Evolutionary conservation across 768 basidiomycete genomes (phyloP).

Genomic region (Pleurotus tuber-regium): DNA sequence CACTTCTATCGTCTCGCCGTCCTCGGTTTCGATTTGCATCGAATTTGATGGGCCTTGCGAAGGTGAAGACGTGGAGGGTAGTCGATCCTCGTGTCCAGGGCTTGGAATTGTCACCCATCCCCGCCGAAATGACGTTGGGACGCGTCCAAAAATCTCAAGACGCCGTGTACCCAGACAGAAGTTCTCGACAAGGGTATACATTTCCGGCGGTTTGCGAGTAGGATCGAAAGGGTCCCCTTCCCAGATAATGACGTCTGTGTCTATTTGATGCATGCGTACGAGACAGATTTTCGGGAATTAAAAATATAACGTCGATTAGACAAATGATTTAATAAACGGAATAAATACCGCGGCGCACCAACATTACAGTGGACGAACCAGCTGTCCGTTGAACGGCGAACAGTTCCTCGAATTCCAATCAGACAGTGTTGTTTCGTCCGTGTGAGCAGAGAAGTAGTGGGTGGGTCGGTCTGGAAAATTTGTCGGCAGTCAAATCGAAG

Average conservation of each 20-base stretch:
- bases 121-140: constrained; percentile 63
- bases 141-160: constrained; percentile 83
- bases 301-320: constrained; percentile 1
- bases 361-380: constrained; percentile 99
- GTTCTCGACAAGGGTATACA: constrained; percentile 95
- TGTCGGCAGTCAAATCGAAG: constrained; percentile 8
- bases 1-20: constrained; percentile 34
- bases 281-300: not conserved
- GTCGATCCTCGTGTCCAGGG: constrained; percentile 56
- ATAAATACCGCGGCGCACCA: constrained; percentile 47
- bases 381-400: constrained; percentile 89
- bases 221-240: constrained; percentile 87
- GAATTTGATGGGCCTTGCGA: constrained; percentile 19
- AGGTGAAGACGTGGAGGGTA: constrained; percentile 32
- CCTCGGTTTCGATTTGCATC: constrained; percentile 37
- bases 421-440: constrained; percentile 95
- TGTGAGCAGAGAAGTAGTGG: constrained; percentile 81
- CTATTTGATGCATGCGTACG: constrained; percentile 33
- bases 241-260: constrained; percentile 97
- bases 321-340: constrained; percentile 14
- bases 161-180: constrained; percentile 94
- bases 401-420: constrained; percentile 96
- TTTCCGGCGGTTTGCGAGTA: constrained; percentile 88
- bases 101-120: constrained; percentile 92
- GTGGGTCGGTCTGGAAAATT: constrained; percentile 66